Base-by-base conservation (phyloP, 192 early-diverging fungal genomes). In the Podila horticola region DNA sequence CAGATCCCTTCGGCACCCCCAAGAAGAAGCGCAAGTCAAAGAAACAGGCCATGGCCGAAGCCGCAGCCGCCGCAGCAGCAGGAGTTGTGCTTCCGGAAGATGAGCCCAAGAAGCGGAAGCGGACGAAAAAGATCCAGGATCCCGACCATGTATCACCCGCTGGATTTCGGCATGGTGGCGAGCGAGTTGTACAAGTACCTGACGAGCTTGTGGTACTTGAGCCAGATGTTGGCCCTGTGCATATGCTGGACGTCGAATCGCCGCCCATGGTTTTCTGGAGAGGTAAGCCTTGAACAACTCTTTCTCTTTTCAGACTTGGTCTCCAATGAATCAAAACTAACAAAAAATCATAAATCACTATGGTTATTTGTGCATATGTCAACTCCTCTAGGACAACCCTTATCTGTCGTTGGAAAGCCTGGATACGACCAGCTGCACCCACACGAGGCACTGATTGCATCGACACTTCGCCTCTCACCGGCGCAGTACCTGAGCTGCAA, bases 401-500 rank as follows among this genome's bases (percentile, higher is more conserved):
- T 86, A 13, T 64, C 74, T 17, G 71, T 86, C 36, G 58, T 61
- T 36, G 72, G 76, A 36, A 82, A 84, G 51, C 82, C 76, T 41
- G 82, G 82, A 72, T 91, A 87, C 57, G 79, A 83, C 50, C 69
- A 82, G 22, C 84, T 94, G 6, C 88, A 90, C 58, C 71, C 84
- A 5, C 90, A 91, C 36, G 96, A 98, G 83, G 81, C 83, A 4
- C 75, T 87, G 20, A 91, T 93, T 67, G 94, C 95, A 58, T 91
- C 90, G 19, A 93, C 91, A 7, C 88, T 98, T 63, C 91, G 97
- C 33, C 87, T 98, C 19, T 86, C 90, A 4, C 95, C 96, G 8
- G 90, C 90, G 28, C 92, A 93, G 79, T 98, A 96, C 77, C 86
- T 98, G 11, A 83, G 89, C 22, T 94, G 95, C 70, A 97, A 96